Conservation (phyloP, 257 asterid species). For the Eustoma russellianum region DNA sequence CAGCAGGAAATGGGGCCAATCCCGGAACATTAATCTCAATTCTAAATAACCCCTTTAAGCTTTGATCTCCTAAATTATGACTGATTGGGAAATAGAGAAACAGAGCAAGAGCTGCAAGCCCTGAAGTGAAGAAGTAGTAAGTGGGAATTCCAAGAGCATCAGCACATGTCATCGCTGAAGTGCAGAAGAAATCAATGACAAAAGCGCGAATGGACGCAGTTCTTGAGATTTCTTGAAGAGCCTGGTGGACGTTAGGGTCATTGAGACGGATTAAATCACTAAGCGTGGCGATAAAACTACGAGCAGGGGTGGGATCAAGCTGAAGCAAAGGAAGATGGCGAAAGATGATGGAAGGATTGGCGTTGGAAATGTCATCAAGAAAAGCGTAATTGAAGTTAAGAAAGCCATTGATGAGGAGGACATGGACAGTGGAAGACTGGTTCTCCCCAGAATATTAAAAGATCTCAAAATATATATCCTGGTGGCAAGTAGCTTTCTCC, state of each 20-base stretch:
- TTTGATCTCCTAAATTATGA: constrained; percentile 16
- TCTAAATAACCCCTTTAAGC: constrained; percentile 31
- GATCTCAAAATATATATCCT: no score
- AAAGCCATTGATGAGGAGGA: constrained; percentile 28
- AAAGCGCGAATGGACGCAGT: constrained; percentile 27
- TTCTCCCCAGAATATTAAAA: no score
- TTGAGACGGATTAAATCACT: no score
- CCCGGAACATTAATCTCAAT: constrained; percentile 29
- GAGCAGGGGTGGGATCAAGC: constrained; percentile 22
- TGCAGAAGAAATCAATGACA: constrained; percentile 55
- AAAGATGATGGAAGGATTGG: constrained; percentile 51
- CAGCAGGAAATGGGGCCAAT: constrained; percentile 29
- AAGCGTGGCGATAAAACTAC: no score
- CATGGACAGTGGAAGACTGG: constrained; percentile 17
- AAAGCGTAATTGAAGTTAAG: constrained; percentile 46
- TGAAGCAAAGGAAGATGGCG: constrained; percentile 35
- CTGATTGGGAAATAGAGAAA: constrained; percentile 21
- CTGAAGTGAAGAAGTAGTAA: constrained; percentile 43
- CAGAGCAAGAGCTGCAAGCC: constrained; percentile 22
- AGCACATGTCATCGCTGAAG: constrained; percentile 22
- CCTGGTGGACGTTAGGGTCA: constrained; percentile 32
- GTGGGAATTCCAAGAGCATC: constrained; percentile 26
- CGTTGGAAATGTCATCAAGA: constrained; percentile 41
- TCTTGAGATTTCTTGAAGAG: constrained; percentile 25
- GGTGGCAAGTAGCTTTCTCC: no score